Conservation (phyloP, 345 rosid genomes). For the Eucalyptus tenuipes region DNA sequence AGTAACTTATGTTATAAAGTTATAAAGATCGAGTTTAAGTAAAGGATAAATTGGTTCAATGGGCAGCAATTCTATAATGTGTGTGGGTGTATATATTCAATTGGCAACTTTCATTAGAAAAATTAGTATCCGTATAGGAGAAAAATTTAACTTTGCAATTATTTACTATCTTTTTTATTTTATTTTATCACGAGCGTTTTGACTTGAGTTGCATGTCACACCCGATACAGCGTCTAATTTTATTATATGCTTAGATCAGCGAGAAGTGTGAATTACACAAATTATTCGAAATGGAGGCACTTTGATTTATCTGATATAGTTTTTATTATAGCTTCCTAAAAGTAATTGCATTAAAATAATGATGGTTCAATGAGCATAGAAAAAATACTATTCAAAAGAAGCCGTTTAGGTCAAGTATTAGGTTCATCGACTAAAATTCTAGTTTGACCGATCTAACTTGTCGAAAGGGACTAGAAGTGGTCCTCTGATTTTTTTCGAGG, state of each 20-base stretch:
- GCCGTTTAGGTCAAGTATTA: neutral
- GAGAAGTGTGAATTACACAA: neutral
- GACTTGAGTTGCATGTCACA: neutral
- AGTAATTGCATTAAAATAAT: neutral
- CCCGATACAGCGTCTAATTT: neutral
- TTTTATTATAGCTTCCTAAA: neutral
- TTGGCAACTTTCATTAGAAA: neutral
- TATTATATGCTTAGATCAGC: neutral
- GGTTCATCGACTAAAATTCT: neutral
- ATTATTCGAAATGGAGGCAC: neutral
- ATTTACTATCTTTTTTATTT: neutral
- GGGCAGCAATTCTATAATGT: neutral
- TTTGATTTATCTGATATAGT: neutral
- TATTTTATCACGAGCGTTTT: neutral
- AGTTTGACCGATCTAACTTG: neutral
- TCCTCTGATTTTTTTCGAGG: neutral
- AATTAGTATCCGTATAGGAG: neutral
- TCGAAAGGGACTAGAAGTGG: neutral
- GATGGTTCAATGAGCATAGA: neutral
- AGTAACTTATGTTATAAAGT: neutral
- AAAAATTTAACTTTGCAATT: neutral
- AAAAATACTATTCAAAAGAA: neutral
- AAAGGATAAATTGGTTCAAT: neutral
- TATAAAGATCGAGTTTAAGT: neutral
- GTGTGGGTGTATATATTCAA: neutral